Conservation (phyloP, 192 early-diverging fungal species). For the Coemansia sp. region DNA sequence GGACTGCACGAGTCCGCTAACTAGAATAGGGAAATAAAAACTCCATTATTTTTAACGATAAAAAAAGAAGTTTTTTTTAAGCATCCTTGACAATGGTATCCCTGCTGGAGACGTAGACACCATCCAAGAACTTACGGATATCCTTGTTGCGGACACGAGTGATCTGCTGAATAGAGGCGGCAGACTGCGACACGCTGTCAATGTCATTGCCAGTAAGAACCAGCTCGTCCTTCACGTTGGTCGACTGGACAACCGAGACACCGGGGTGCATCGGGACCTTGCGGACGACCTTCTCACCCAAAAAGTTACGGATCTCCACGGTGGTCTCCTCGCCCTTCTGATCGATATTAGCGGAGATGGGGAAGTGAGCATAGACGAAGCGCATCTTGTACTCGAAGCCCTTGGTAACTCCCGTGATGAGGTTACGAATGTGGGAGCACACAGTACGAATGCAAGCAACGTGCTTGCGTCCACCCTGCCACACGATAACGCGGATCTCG, state of each 20-base stretch:
- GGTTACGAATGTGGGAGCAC: constrained; percentile 91
- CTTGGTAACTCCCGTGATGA: constrained; percentile 98
- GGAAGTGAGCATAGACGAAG: constrained; percentile 99
- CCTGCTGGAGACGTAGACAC: constrained; percentile 95
- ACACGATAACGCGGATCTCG: constrained; percentile 84
- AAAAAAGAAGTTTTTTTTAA: constrained; percentile 4
- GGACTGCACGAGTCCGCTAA: constrained; percentile 63
- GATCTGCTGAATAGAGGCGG: constrained; percentile 95
- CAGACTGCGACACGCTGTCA: constrained; percentile 91
- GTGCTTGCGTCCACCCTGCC: constrained; percentile 97
- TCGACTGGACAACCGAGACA: constrained; percentile 75
- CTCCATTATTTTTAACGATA: background rate
- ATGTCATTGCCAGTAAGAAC: constrained; percentile 91
- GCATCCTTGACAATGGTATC: constrained; percentile 62
- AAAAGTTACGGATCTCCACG: constrained; percentile 98
- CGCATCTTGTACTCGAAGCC: constrained; percentile 99
- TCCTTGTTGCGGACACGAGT: constrained; percentile 96
- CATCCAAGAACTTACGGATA: constrained; percentile 99
- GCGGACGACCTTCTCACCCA: constrained; percentile 93
- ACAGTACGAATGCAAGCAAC: constrained; percentile 97
- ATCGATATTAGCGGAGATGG: constrained; percentile 92
- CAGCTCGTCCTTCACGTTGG: constrained; percentile 92
- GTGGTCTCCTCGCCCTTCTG: constrained; percentile 58
- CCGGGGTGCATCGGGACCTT: constrained; percentile 83
- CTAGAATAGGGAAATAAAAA: background rate